These are phyloP conservation scores for Colletotrichum chlorophyti DNA, from an alignment of 2,329 filamentous ascomycete species.

Conservation along the genomic window DNA sequence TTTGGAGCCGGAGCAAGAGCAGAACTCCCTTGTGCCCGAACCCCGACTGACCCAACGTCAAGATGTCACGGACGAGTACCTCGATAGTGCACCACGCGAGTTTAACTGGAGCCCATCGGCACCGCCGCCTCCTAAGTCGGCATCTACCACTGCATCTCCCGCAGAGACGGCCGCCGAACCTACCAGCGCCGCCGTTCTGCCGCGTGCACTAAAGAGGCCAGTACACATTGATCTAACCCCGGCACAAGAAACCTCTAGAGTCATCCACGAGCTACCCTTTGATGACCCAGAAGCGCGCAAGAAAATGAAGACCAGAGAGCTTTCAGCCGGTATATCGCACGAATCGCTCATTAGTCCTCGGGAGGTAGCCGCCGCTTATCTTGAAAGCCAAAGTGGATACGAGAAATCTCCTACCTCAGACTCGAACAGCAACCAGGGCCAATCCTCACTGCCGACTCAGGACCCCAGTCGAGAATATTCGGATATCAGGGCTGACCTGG, in stretches of 20 bases:
- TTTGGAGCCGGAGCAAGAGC: neutral
- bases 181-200: slow-evolving; percentile 8
- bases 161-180: neutral
- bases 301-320: slow-evolving; percentile 39
- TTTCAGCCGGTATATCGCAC: slow-evolving; percentile 33
- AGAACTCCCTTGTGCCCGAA: neutral
- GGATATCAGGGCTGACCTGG: neutral
- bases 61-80: neutral
- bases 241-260: slow-evolving; percentile 40
- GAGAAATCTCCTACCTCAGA: no score
- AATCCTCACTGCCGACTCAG: no score
- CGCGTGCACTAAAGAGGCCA: slow-evolving; percentile 21
- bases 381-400: slow-evolving; percentile 17
- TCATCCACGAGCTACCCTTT: slow-evolving; percentile 45
- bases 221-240: slow-evolving; percentile 39
- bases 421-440: no score
- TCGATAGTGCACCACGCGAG: slow-evolving; percentile 1
- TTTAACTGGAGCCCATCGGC: slow-evolving; percentile 4
- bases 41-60: neutral
- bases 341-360: slow-evolving; percentile 35
- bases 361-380: slow-evolving; percentile 32
- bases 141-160: neutral
- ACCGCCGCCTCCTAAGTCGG: slow-evolving; percentile 4
- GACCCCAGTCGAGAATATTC: slow-evolving; percentile 9
- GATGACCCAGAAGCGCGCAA: slow-evolving; percentile 43